Conservation (phyloP, 2,329 filamentous ascomycete species). For the Alternaria postmessia region DNA sequence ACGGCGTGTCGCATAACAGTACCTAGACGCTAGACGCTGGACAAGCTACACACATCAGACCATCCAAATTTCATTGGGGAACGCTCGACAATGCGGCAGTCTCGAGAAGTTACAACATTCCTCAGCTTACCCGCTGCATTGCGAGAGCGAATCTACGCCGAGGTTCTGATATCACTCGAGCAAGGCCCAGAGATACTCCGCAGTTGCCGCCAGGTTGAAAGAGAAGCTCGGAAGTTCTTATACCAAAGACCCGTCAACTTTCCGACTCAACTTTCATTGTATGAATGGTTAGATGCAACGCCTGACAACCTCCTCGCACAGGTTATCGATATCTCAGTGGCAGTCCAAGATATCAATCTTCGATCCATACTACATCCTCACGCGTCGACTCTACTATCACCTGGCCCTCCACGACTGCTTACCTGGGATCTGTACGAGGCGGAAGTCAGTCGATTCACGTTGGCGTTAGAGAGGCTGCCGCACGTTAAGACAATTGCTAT, state of each 20-base stretch:
- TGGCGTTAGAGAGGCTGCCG: neutral
- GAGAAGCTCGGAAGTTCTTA: slow-evolving; percentile 40
- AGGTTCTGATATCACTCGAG: slow-evolving; percentile 27
- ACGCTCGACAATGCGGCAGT: neutral
- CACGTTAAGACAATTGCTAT: neutral
- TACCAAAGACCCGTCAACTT: slow-evolving; percentile 42
- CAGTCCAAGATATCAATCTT: neutral
- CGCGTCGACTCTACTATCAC: neutral
- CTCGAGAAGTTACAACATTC: neutral
- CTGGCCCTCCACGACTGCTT: neutral
- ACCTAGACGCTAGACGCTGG: neutral
- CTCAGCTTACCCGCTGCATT: slow-evolving; percentile 39
- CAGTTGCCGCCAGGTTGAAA: slow-evolving; percentile 38
- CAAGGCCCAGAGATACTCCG: slow-evolving; percentile 32
- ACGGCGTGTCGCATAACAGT: too few relatives aligned
- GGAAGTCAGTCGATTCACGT: neutral
- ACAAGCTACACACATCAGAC: neutral
- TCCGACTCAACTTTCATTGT: slow-evolving; percentile 7
- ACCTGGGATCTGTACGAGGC: neutral
- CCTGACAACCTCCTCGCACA: neutral
- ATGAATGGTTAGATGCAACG: neutral
- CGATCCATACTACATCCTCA: neutral
- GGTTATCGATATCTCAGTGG: neutral
- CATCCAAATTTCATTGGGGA: too few relatives aligned
- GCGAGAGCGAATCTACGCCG: slow-evolving; percentile 40